Evolutionary conservation across 129 eudicot species (phyloP).

Genomic region (sunflower (Helianthus annuus)): DNA sequence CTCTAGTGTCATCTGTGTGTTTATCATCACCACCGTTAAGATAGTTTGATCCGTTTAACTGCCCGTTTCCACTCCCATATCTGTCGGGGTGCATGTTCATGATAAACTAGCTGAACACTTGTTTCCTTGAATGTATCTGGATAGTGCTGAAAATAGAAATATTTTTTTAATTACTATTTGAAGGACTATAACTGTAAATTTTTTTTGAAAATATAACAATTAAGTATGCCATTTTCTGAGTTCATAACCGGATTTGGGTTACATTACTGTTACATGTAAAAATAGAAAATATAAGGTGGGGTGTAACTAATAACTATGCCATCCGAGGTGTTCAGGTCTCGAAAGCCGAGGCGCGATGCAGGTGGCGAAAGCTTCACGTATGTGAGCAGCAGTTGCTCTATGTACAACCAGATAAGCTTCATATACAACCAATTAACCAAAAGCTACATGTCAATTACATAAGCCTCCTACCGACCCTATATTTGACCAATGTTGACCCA

Average conservation of each 20-base stretch:
- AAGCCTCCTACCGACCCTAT: too few species aligned
- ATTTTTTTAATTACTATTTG: background rate
- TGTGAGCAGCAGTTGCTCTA: background rate
- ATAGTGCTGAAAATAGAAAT: slow-evolving; percentile 11
- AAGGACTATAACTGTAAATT: background rate
- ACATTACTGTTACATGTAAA: background rate
- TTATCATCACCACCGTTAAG: slow-evolving; percentile 39
- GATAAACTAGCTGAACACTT: slow-evolving; percentile 29
- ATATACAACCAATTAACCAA: background rate
- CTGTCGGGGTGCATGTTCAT: slow-evolving; percentile 51
- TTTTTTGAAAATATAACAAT: slow-evolving; percentile 1
- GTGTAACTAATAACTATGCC: background rate
- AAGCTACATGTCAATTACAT: background rate
- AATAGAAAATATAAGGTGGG: background rate
- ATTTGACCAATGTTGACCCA: too few species aligned
- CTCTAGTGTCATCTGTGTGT: slow-evolving; percentile 30
- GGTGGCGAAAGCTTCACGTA: too few species aligned
- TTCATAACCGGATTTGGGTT: background rate
- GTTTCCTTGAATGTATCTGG: slow-evolving; percentile 17
- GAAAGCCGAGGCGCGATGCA: background rate
- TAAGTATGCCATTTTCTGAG: background rate
- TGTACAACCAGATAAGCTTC: background rate
- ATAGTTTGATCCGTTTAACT: slow-evolving; percentile 34
- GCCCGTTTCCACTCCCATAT: slow-evolving; percentile 46
- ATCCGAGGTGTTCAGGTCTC: background rate